Conservation (phyloP, 768 basidiomycete genomes). For the Sporobolomyces roseus region DNA sequence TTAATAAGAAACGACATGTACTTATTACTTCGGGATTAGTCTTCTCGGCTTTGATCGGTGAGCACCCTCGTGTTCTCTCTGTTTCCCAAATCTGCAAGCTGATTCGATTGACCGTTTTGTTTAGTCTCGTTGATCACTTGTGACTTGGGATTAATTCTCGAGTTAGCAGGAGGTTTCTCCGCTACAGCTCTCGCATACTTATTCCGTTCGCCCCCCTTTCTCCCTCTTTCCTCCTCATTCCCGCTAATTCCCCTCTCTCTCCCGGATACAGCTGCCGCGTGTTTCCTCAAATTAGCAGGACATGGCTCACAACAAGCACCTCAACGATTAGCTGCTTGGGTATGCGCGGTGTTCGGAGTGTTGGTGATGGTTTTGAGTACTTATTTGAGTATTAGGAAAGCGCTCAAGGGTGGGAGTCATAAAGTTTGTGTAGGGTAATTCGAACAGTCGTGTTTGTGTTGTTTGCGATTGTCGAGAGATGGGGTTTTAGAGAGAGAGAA, state of each 20-base stretch:
- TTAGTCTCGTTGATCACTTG: slow-evolving; percentile 86
- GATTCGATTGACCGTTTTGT: not conserved
- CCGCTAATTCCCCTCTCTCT: not conserved
- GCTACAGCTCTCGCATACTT: slow-evolving; percentile 81
- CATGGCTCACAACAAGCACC: slow-evolving; percentile 25
- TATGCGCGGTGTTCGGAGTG: slow-evolving; percentile 44
- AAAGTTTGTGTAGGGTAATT: slow-evolving; percentile 21
- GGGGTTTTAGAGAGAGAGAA: not conserved
- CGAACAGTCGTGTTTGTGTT: too few relatives aligned
- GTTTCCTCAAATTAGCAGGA: slow-evolving; percentile 67
- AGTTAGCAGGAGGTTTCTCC: slow-evolving; percentile 80
- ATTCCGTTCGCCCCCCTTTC: slow-evolving; percentile 51
- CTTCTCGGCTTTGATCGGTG: slow-evolving; percentile 75
- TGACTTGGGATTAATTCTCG: slow-evolving; percentile 95
- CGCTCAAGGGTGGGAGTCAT: slow-evolving; percentile 23
- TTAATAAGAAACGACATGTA: slow-evolving; percentile 71
- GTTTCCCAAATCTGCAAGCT: not conserved
- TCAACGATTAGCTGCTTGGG: slow-evolving; percentile 40
- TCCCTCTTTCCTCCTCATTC: not conserved
- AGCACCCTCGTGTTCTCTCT: slow-evolving; percentile 37
- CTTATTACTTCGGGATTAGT: slow-evolving; percentile 85
- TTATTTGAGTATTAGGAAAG: slow-evolving; percentile 34
- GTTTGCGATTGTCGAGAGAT: too few relatives aligned
- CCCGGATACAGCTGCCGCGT: slow-evolving; percentile 61
- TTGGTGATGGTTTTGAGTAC: slow-evolving; percentile 42